Evolutionary conservation across 106 monocot genomes (phyloP).

Genomic region (Platanthera zijinensis): DNA sequence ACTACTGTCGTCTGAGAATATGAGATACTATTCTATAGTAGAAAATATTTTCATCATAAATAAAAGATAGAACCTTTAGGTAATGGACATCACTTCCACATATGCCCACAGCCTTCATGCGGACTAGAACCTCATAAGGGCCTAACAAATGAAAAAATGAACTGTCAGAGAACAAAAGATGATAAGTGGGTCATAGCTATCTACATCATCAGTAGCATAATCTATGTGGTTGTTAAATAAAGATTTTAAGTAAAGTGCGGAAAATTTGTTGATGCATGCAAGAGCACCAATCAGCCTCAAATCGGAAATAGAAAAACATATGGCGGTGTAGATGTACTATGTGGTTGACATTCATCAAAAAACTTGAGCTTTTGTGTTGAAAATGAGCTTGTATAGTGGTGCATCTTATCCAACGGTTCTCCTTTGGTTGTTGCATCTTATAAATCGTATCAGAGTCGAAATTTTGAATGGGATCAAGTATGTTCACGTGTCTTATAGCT

Average conservation of each 20-base stretch:
- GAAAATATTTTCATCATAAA: background rate
- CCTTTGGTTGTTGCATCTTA: too few relatives aligned
- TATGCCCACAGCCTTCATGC: slow-evolving; percentile 97
- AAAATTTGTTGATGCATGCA: too few relatives aligned
- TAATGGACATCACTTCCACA: slow-evolving; percentile 98
- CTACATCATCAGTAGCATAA: background rate
- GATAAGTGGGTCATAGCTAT: background rate
- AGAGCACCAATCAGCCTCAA: background rate
- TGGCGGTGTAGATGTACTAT: background rate
- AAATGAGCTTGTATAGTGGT: too few relatives aligned
- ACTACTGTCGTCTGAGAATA: background rate
- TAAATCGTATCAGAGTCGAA: too few relatives aligned
- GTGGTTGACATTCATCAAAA: too few relatives aligned
- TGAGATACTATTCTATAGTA: background rate
- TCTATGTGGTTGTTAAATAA: too few relatives aligned
- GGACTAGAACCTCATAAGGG: slow-evolving; percentile 71
- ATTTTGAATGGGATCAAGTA: too few relatives aligned
- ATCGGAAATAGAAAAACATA: background rate
- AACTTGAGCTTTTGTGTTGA: too few relatives aligned
- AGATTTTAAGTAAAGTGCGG: too few relatives aligned
- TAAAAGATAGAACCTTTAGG: slow-evolving; percentile 53
- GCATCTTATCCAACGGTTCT: too few relatives aligned
- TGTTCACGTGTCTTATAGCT: too few relatives aligned
- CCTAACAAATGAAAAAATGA: slow-evolving; percentile 23
- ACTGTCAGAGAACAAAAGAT: background rate